Percentiles rank a stretch among this genome's conserved stretches.
Evolutionary conservation across 257 asterid genomes (phyloP).

Genomic region (Voacanga thouarsii): DNA sequence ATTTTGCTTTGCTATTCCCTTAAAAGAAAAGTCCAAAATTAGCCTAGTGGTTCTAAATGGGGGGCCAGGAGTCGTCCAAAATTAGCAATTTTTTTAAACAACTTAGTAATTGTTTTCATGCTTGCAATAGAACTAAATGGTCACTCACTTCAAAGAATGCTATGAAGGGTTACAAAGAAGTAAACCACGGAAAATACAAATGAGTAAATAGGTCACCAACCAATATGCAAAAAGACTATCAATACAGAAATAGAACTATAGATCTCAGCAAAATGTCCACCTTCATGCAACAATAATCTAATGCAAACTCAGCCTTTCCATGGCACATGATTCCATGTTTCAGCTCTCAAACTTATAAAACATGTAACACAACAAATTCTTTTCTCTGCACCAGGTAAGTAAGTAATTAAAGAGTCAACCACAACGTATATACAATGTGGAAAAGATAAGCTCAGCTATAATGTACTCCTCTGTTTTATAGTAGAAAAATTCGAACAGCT

Average conservation of each 20-base stretch:
- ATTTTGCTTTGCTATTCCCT: neutral
- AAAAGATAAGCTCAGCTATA: neutral
- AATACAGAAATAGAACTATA: too few relatives aligned
- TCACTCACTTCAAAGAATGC: neutral
- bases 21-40: neutral
- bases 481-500: neutral
- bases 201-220: too few relatives aligned
- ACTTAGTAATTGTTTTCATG: neutral
- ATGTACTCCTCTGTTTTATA: neutral
- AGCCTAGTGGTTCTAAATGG: neutral
- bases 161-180: neutral
- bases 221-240: too few relatives aligned
- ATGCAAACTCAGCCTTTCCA: neutral
- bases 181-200: neutral
- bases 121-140: neutral
- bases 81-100: neutral
- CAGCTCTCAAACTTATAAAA: neutral
- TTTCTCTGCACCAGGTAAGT: neutral
- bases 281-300: neutral
- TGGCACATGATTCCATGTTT: neutral
- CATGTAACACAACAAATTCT: neutral
- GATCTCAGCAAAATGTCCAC: conserved; percentile 1
- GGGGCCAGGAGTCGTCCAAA: neutral
- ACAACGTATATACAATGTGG: neutral
- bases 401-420: neutral